A percentile compares a stretch with the other conserved stretches of the same genome.
Evolutionary conservation across 208 protist genomes (phyloP).

Genomic region (Trypanosoma vivax): DNA sequence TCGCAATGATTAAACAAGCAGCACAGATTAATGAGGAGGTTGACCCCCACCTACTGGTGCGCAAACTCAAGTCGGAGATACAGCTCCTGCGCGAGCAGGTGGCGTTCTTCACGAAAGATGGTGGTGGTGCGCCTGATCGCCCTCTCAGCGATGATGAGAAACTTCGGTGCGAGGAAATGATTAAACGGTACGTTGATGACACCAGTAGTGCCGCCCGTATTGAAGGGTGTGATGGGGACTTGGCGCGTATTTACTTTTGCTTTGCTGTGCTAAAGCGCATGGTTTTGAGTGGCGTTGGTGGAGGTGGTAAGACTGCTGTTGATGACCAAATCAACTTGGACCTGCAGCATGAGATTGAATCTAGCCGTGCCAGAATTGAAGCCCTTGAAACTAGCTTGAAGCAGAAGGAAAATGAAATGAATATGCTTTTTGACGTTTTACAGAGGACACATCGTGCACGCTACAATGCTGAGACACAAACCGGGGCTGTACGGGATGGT

Average conservation of each 20-base stretch:
- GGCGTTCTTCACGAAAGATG: constrained; percentile 60
- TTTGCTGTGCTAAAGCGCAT: constrained; percentile 73
- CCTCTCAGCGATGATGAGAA: constrained; percentile 63
- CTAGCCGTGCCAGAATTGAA: constrained; percentile 41
- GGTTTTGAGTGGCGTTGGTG: constrained; percentile 11
- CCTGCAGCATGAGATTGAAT: constrained; percentile 11
- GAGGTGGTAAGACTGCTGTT: not conserved
- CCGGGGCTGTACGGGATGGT: not conserved
- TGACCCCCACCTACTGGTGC: constrained; percentile 86
- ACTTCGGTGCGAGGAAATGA: constrained; percentile 52
- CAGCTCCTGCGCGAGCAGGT: constrained; percentile 84
- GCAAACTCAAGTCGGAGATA: constrained; percentile 82
- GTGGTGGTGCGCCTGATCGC: constrained; percentile 41
- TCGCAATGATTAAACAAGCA: constrained; percentile 83
- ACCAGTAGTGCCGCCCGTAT: constrained; percentile 34
- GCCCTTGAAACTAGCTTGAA: constrained; percentile 70
- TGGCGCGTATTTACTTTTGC: constrained; percentile 85
- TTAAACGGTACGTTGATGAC: constrained; percentile 55
- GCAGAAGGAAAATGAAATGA: constrained; percentile 91
- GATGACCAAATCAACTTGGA: not conserved
- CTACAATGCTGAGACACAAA: constrained; percentile 55
- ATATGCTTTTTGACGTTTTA: constrained; percentile 82
- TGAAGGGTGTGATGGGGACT: constrained; percentile 72
- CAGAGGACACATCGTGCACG: constrained; percentile 39
- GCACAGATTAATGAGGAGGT: constrained; percentile 87